These are phyloP conservation scores for Aspergillus bridgeri DNA, from an alignment of 495 filamentous ascomycete genomes.

Conservation along the genomic window DNA sequence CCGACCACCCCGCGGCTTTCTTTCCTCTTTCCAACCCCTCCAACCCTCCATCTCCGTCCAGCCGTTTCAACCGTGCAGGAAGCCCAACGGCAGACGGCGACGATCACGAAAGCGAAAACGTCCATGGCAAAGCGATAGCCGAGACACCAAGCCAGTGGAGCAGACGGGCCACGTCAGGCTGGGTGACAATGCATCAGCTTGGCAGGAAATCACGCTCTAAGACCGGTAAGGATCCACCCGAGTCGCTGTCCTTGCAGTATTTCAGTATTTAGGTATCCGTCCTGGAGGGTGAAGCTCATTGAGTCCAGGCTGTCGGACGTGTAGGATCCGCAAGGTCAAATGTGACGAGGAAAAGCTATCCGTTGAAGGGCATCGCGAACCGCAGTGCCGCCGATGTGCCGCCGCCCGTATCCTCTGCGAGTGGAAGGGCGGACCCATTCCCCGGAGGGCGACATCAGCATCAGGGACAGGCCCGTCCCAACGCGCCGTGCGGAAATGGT, in stretches of 20 bases:
- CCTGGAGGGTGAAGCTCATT: neutral
- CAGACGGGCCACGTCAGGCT: slow-evolving; percentile 7
- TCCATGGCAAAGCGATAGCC: neutral
- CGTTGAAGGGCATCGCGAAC: slow-evolving; percentile 22
- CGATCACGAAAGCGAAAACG: neutral
- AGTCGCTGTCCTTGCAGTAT: neutral
- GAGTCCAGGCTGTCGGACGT: slow-evolving; percentile 30
- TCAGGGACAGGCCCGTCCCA: neutral
- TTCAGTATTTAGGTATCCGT: neutral
- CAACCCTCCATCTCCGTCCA: neutral
- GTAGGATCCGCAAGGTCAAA: slow-evolving; percentile 34
- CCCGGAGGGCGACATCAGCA: slow-evolving; percentile 11
- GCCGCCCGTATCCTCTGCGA: slow-evolving; percentile 29
- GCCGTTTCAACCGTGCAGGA: neutral
- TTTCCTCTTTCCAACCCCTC: neutral
- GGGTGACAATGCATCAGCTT: slow-evolving; percentile 22
- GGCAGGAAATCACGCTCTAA: slow-evolving; percentile 31
- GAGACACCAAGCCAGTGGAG: slow-evolving; percentile 3
- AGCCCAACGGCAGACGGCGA: neutral
- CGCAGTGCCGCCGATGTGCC: slow-evolving; percentile 30
- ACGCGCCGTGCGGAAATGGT: neutral
- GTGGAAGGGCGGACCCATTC: slow-evolving; percentile 31
- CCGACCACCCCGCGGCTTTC: neutral
- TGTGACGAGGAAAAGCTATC: slow-evolving; percentile 33
- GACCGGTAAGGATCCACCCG: slow-evolving; percentile 31